phyloP scores from a whole-genome alignment of 345 rosid genomes.

The Moringa oleifera region DNA sequence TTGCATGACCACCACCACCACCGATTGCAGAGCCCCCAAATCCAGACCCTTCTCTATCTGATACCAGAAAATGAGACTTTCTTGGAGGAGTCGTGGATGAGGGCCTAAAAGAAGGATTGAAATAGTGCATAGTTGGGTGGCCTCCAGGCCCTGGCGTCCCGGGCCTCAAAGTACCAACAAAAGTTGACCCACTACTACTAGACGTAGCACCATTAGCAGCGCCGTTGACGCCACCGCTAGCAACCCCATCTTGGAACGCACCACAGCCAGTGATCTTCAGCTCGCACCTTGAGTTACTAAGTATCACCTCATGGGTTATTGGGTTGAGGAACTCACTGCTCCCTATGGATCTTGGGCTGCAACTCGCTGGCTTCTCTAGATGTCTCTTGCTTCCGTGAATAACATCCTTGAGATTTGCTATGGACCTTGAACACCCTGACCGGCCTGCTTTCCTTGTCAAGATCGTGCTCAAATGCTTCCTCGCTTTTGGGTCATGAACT shows the following conservation, averaged over 20 bases:
- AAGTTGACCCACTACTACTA: conserved; percentile 44
- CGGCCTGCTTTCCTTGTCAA: conserved; percentile 64
- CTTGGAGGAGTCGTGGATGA: conserved; percentile 47
- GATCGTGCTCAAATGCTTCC: conserved; percentile 47
- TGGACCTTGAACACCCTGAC: conserved; percentile 98
- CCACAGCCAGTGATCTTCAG: conserved; percentile 87
- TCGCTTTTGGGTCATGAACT: conserved; percentile 53
- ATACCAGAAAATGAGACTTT: conserved; percentile 39
- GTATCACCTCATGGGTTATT: conserved; percentile 87
- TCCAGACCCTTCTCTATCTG: conserved; percentile 56
- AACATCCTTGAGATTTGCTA: conserved; percentile 95
- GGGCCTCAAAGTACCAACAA: conserved; percentile 80
- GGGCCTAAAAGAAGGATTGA: conserved; percentile 56
- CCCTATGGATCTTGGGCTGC: conserved; percentile 97
- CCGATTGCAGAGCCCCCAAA: conserved; percentile 26
- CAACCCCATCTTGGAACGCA: conserved; percentile 48
- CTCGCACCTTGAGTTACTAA: conserved; percentile 90
- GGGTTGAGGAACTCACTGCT: conserved; percentile 99
- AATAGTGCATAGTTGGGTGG: conserved; percentile 59
- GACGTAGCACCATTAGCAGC: conserved; percentile 21
- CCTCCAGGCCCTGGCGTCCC: conserved; percentile 89
- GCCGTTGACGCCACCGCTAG: conserved; percentile 20
- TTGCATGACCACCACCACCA: conserved; percentile 36
- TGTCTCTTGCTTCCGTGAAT: conserved; percentile 98
- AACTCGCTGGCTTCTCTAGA: conserved; percentile 78